Conservation (phyloP, 2,329 filamentous ascomycete genomes). For the Amphichorda felina region DNA sequence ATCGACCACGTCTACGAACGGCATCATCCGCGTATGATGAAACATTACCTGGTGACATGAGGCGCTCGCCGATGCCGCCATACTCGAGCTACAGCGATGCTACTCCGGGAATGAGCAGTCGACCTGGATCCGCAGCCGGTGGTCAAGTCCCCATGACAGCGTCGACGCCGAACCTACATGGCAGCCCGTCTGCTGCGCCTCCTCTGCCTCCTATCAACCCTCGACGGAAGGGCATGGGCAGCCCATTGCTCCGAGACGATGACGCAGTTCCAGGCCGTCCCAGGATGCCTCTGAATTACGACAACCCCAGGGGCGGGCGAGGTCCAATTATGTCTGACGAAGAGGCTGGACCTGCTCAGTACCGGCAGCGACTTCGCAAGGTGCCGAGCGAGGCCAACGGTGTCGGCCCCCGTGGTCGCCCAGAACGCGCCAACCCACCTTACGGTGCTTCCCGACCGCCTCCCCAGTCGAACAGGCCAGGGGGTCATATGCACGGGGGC, state of each 20-base stretch:
- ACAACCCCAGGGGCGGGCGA: slow-evolving; percentile 11
- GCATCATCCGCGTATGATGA: slow-evolving; percentile 22
- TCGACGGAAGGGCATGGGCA: slow-evolving; percentile 33
- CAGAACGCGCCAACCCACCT: slow-evolving; percentile 7
- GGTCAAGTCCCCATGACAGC: slow-evolving; percentile 16
- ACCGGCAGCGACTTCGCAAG: slow-evolving; percentile 29
- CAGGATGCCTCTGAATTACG: slow-evolving; percentile 6
- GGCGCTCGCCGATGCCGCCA: neutral
- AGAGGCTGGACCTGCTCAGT: slow-evolving; percentile 20
- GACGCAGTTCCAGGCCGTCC: neutral
- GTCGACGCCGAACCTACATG: slow-evolving; percentile 22
- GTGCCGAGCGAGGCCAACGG: slow-evolving; percentile 26
- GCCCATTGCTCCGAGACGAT: slow-evolving; percentile 12
- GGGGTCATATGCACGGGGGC: neutral
- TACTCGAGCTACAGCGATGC: neutral
- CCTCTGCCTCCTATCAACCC: slow-evolving; percentile 47
- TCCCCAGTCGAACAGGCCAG: neutral
- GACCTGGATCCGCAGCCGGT: slow-evolving; percentile 14
- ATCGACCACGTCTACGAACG: slow-evolving; percentile 27
- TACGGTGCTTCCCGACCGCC: neutral
- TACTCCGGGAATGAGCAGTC: slow-evolving; percentile 14
- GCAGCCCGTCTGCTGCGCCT: slow-evolving; percentile 27
- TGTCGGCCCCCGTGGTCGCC: slow-evolving; percentile 15
- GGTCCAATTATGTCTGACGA: slow-evolving; percentile 23
- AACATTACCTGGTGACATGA: neutral